phyloP scores from a whole-genome alignment of 2,329 filamentous ascomycete genomes.

The Arthrinium phaeospermum region DNA sequence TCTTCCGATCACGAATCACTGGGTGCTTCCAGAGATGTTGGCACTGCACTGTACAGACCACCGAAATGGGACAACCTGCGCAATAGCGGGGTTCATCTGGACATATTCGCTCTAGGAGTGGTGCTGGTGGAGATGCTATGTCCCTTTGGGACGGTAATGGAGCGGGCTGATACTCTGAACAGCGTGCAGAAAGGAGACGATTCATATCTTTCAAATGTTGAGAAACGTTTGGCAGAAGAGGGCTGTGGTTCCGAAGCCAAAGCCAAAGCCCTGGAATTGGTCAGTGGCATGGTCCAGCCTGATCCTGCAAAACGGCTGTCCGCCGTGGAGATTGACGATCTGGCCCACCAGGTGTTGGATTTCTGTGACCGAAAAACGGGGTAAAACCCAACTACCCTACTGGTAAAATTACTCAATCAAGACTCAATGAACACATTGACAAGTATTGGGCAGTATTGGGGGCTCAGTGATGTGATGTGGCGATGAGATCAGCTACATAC shows the following conservation, averaged over 20 bases:
- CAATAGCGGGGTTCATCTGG: slow-evolving; percentile 57
- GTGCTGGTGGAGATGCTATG: slow-evolving; percentile 67
- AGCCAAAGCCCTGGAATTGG: slow-evolving; percentile 28
- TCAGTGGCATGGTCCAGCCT: slow-evolving; percentile 33
- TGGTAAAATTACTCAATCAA: background rate
- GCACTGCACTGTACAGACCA: slow-evolving; percentile 68
- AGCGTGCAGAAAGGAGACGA: slow-evolving; percentile 32
- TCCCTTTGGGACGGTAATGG: slow-evolving; percentile 57
- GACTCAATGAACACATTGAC: background rate
- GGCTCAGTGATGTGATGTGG: background rate
- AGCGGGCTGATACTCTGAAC: slow-evolving; percentile 43
- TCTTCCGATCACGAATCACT: background rate
- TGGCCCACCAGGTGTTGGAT: slow-evolving; percentile 9
- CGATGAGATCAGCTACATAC: background rate
- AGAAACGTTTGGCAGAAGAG: slow-evolving; percentile 27
- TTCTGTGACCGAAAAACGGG: slow-evolving; percentile 5
- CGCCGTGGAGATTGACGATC: slow-evolving; percentile 27
- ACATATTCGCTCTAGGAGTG: slow-evolving; percentile 66
- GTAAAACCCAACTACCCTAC: background rate
- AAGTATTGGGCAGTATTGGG: background rate
- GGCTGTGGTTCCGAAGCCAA: slow-evolving; percentile 27
- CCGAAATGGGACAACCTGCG: slow-evolving; percentile 34
- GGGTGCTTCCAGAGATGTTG: slow-evolving; percentile 51
- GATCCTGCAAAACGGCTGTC: slow-evolving; percentile 33
- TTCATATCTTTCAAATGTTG: slow-evolving; percentile 21